Evolutionary conservation across 768 basidiomycete genomes (phyloP).

Genomic region (Termitomyces sp.): DNA sequence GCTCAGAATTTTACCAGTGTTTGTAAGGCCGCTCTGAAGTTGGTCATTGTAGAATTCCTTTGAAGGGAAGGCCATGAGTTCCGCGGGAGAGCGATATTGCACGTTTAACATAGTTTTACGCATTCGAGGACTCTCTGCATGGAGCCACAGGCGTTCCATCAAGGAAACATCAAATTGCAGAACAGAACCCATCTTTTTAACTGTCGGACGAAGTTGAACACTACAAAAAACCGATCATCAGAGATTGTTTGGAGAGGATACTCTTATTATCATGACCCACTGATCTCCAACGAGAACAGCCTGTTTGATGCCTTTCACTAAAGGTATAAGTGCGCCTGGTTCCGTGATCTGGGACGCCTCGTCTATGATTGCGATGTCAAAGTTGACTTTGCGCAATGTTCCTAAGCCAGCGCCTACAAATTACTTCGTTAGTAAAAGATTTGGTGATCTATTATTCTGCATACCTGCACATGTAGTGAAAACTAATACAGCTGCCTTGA

Average conservation of each 20-base stretch:
- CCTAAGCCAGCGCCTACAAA: slow-evolving; percentile 49
- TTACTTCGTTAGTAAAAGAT: not conserved
- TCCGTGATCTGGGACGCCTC: slow-evolving; percentile 72
- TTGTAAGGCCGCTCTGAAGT: slow-evolving; percentile 40
- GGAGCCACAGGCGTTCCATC: slow-evolving; percentile 53
- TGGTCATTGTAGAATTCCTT: slow-evolving; percentile 55
- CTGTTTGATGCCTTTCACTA: slow-evolving; percentile 55
- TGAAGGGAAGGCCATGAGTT: slow-evolving; percentile 58
- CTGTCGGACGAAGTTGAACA: slow-evolving; percentile 64
- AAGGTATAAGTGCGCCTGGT: slow-evolving; percentile 57
- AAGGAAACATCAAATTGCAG: slow-evolving; percentile 57
- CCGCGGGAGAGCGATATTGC: slow-evolving; percentile 60
- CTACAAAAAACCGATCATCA: slow-evolving; percentile 24
- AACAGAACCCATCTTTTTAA: slow-evolving; percentile 50
- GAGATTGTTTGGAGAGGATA: not conserved
- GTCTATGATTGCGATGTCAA: slow-evolving; percentile 60
- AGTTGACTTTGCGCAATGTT: slow-evolving; percentile 47
- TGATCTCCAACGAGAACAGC: slow-evolving; percentile 68
- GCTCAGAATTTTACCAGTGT: slow-evolving; percentile 29
- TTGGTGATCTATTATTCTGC: not conserved
- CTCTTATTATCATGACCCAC: slow-evolving; percentile 29
- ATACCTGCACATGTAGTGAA: slow-evolving; percentile 64
- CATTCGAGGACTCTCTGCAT: slow-evolving; percentile 27
- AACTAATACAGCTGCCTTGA: slow-evolving; percentile 49
- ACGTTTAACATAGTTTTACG: slow-evolving; percentile 62